Conservation (phyloP, 306 rosid species). For the Prunus kanzakura region DNA sequence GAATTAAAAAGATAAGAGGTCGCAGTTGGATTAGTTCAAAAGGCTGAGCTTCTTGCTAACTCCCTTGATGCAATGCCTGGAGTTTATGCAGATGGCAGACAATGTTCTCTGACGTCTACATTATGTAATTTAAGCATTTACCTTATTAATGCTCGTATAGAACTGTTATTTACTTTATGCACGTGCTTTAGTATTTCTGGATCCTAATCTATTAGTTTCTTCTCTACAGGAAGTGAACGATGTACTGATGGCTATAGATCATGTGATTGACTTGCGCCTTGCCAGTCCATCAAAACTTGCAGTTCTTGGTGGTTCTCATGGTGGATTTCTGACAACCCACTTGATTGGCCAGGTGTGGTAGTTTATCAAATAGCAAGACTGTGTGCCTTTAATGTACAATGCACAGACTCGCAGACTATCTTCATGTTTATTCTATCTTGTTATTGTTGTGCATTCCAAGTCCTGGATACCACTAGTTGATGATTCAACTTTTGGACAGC, state of each 20-base stretch:
- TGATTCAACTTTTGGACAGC: not conserved
- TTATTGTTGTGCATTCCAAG: not conserved
- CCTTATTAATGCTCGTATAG: not conserved
- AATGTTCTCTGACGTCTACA: too few relatives aligned
- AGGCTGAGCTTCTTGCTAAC: too few relatives aligned
- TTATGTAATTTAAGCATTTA: not conserved
- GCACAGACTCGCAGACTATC: not conserved
- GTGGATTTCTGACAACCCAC: slow-evolving; percentile 95
- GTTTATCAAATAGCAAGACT: slow-evolving; percentile 1
- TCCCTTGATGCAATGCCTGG: too few relatives aligned
- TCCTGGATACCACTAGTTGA: not conserved
- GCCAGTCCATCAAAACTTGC: slow-evolving; percentile 75
- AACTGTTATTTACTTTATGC: not conserved
- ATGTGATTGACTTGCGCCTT: slow-evolving; percentile 61
- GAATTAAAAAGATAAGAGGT: too few relatives aligned
- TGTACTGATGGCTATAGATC: slow-evolving; percentile 76
- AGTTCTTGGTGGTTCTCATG: slow-evolving; percentile 89
- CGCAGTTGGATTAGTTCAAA: too few relatives aligned
- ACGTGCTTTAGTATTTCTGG: not conserved
- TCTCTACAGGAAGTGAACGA: slow-evolving; percentile 78
- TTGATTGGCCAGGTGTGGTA: slow-evolving; percentile 89
- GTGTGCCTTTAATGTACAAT: not conserved
- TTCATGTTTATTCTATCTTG: not conserved
- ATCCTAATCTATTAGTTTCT: slow-evolving; percentile 21
- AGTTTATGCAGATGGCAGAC: too few relatives aligned